Base-by-base conservation (phyloP, 768 basidiomycete species). In the Termitomyces sp. region DNA sequence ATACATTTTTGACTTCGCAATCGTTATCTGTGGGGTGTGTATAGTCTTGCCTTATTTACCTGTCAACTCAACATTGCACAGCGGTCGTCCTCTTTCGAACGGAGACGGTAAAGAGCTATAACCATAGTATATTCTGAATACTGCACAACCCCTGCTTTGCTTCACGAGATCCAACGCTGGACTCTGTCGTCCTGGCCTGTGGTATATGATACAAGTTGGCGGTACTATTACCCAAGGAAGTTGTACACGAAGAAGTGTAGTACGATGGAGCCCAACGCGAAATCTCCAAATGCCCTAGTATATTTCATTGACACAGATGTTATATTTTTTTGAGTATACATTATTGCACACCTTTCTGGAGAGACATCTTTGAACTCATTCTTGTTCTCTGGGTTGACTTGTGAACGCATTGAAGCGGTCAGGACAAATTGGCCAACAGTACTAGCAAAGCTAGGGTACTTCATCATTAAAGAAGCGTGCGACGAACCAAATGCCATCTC, bases 201-300 rank as follows among this genome's bases (percentile, higher is more conserved):
- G 51, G 59, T 63, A 62, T 60, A 64, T 62, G 49, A 59, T 53
- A 65, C 46, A 60, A 41, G 20, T 52, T 22, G 22, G 54, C 49
- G 32, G 32, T 10, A 29, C 22, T 51, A 47, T 73, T 68, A 98
- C 71, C 96, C 97, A 14, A 99, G 81, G 81, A 97, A 98, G 75
- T 98, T 98, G 81, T 87, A 98, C 59, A 97, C 95, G 71, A 98
- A 99, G 78, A 98, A 94, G 72, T 99, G 97, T 34, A 99, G 79
- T 39, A 98, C 86, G 61, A 98, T 87, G 3, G 93, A 95, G n/a
- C 94, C 94, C 46, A 95, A 71, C 27, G 90, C 90, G 67, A 98
- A 99, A 68, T 99, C 97, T 46, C 92, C 95, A 67, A 99, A 99
- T 20, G 97, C 97, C 67, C 97, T 99, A 68, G 18, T 57, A 47